These are phyloP conservation scores for Starmera dryadoides DNA, from an alignment of 805 yeast species.

Conservation along the genomic window DNA sequence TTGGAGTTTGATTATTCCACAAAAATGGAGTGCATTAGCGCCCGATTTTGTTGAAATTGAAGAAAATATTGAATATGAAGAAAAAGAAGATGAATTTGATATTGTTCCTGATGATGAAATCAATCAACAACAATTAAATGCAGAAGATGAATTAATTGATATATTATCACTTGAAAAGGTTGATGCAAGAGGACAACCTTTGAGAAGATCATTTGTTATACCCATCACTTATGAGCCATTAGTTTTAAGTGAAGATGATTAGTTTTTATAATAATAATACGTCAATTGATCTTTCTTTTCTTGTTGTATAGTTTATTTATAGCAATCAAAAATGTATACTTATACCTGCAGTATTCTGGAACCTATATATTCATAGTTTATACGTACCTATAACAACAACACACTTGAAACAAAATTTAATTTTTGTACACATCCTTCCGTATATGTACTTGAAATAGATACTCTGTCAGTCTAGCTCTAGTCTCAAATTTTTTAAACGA, in stretches of 20 bases:
- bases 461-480: too few species aligned
- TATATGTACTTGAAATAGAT: too few species aligned
- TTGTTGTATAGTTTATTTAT: background rate
- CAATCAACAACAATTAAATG: constrained; percentile 51
- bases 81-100: constrained; percentile 89
- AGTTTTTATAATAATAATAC: background rate
- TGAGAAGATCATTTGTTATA: constrained; percentile 51
- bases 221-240: constrained; percentile 37
- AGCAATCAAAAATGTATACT: too few species aligned
- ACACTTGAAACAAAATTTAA: too few species aligned
- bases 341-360: too few species aligned
- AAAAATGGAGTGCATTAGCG: constrained; percentile 93
- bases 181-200: constrained; percentile 69
- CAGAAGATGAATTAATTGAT: constrained; percentile 64
- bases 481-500: too few species aligned
- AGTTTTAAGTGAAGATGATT: background rate
- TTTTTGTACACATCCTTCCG: too few species aligned
- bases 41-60: constrained; percentile 95
- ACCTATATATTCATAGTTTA: too few species aligned
- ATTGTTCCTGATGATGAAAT: constrained; percentile 60
- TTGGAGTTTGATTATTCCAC: constrained; percentile 81
- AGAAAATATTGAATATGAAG: constrained; percentile 83
- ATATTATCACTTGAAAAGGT: constrained; percentile 52
- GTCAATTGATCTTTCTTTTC: background rate
- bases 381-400: too few species aligned